phyloP scores from a whole-genome alignment of 2,329 filamentous ascomycete species.

The Chrysoporthe cubensis region DNA sequence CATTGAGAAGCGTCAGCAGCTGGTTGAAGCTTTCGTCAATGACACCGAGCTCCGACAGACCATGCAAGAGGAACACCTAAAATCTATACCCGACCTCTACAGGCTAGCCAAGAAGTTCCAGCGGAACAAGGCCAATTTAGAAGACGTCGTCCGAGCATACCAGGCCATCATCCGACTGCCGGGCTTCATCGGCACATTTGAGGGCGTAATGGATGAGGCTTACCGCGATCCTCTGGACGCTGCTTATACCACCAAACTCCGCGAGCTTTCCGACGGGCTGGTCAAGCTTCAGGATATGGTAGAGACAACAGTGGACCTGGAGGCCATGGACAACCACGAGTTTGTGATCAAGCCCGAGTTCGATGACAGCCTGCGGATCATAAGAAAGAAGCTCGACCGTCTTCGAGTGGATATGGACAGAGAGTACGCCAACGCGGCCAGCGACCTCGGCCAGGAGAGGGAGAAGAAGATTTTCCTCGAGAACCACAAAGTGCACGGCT shows the following conservation, averaged over 20 bases:
- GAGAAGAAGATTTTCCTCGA: slow-evolving; percentile 99
- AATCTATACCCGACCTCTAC: slow-evolving; percentile 92
- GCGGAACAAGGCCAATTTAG: slow-evolving; percentile 84
- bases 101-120: slow-evolving; percentile 94
- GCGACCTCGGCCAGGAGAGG: slow-evolving; percentile 86
- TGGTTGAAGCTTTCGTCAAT: slow-evolving; percentile 92
- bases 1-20: slow-evolving; percentile 87
- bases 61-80: slow-evolving; percentile 94
- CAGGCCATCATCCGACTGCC: slow-evolving; percentile 92
- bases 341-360: slow-evolving; percentile 99
- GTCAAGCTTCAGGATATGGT: slow-evolving; percentile 95
- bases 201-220: slow-evolving; percentile 92
- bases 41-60: slow-evolving; percentile 94
- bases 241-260: slow-evolving; percentile 84
- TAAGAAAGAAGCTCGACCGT: slow-evolving; percentile 88
- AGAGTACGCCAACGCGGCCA: slow-evolving; percentile 76
- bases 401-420: slow-evolving; percentile 79
- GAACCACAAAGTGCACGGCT: slow-evolving; percentile 93
- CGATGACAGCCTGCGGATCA: slow-evolving; percentile 84
- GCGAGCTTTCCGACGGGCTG: slow-evolving; percentile 75
- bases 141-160: slow-evolving; percentile 94
- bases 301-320: slow-evolving; percentile 94
- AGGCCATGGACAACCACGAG: slow-evolving; percentile 94
- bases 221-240: slow-evolving; percentile 86
- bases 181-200: slow-evolving; percentile 85